Base-by-base conservation (phyloP, 1,284 basidiomycete genomes). In the Trichosporon sp. region DNA sequence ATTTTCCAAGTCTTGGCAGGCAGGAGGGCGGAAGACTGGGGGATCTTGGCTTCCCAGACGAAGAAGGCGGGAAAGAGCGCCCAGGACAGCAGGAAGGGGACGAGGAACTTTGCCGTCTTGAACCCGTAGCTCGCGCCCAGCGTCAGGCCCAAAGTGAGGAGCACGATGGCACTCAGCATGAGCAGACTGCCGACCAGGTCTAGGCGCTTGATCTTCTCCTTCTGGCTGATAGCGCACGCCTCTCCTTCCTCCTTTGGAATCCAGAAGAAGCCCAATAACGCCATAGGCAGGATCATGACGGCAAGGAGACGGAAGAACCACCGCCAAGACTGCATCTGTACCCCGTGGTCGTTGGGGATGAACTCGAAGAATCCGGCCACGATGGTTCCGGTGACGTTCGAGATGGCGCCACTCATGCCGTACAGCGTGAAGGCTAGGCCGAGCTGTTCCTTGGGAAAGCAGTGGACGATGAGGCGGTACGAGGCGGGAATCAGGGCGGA, bases 71-170 rank as follows among this genome's bases (percentile, higher is more conserved):
- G 64, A 49, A 74, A 78, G 60, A 79, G 61, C 29, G 73, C 65
- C 58, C 65, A 72, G 5, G 73, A 70, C 23, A 79, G 68, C 14
- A 80, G 67, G 71, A 80, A 76, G 10, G 78, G 78, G 1, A 74
- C 76, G 64, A 80, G 72, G 74, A 80, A 80, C 10, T 65, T 60
- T 7, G 76, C 68, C 11, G 62, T 79, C 57, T 69, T 71, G 67
- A 69, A 80, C 2, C 75, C 78, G 66, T 76, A 71, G 2, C 70
- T 69, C 2, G 76, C 74, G 58, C 76, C 77, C 21, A 77, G 69
- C 14, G 78, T 80, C 8, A 80, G 70, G 56, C 74, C 74, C 57
- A 80, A 74, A 59, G 75, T 78, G 63, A 80, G 69, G 7, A 78
- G 71, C 60, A 77, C 68, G 60, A 78, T 73, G 11, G 71, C 65